Base-by-base conservation (phyloP, 106 monocot species). In the Iris macrosiphon region DNA sequence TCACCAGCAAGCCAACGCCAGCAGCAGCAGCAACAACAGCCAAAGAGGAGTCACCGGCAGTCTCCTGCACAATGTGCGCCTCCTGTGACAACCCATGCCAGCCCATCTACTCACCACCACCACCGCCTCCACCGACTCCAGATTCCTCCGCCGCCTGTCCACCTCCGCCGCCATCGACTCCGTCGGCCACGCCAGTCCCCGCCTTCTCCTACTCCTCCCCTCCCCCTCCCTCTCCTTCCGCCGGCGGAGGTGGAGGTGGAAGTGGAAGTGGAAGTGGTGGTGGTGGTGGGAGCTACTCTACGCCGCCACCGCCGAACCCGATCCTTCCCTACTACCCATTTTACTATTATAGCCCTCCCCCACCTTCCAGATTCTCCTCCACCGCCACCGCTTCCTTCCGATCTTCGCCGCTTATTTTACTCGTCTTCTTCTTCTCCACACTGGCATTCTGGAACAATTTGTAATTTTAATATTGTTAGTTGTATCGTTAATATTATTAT, bases 81-180 rank as follows among this genome's bases (percentile, higher is more conserved):
- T 66, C 56, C 34, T 66, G 66, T 33, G 45, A 57, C 26, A 66
- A 66, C 30, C 66, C 66, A 6, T 66, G 66, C 46, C 66, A 56
- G 22, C 66, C 66, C 11, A 11, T 57, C 13, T 23, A 23, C 24
- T 46, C 66, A 6, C 66, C 66, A 0, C 66, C 56, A 3, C 66
- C 66, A 6, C 64, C 64, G 0, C 16, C 62, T 5, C 38, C 37
- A 5, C 56, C 34, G 6, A n/a, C n/a, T n/a, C 38, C 56, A 22
- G n/a, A n/a, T n/a, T 13, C 64, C 17, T 27, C 52, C 19, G 2
- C 8, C 14, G 29, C n/a, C 23, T 20, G 24, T 25, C 49, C 31
- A 29, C 41, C 42, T 17, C 65, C 62, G 7, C 62, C 65, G 41
- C 40, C 41, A 17, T 32, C 38, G 3, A n/a, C 31, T 18, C 54